A percentile compares a stretch with the other conserved stretches of the same genome.
Conservation (phyloP, 352 stramenopile species). For the Phytophthora rubi region DNA sequence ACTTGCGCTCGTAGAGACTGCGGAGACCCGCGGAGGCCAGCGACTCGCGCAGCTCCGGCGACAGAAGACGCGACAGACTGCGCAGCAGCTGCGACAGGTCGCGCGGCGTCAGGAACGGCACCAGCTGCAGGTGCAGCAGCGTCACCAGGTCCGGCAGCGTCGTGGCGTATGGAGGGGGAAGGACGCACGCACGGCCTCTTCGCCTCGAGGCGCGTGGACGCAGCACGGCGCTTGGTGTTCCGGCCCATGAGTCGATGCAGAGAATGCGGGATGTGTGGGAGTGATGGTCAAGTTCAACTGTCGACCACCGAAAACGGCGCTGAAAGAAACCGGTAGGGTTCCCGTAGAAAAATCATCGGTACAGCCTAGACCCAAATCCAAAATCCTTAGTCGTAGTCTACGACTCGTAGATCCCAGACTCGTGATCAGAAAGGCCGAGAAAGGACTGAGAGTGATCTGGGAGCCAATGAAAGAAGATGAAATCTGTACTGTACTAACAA, state of each 20-base stretch:
- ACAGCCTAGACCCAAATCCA: no score
- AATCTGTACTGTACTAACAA: no score
- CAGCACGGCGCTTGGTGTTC: constrained; percentile 11
- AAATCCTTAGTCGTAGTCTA: no score
- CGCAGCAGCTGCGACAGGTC: constrained; percentile 30
- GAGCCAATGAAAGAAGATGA: no score
- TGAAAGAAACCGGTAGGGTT: background rate
- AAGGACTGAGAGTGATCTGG: no score
- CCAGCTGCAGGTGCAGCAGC: constrained; percentile 32
- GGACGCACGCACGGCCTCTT: constrained; percentile 15
- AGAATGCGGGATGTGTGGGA: constrained; percentile 4
- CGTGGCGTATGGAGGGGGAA: background rate
- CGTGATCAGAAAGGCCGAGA: no score
- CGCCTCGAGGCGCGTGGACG: background rate
- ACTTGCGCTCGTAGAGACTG: constrained; percentile 16
- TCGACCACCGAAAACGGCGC: constrained; percentile 12
- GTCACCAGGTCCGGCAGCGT: constrained; percentile 28
- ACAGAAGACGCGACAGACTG: constrained; percentile 10
- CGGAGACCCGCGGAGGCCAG: constrained; percentile 24
- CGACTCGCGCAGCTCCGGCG: constrained; percentile 12
- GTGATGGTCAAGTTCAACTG: constrained; percentile 37
- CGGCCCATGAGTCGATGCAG: background rate
- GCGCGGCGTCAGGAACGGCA: constrained; percentile 31
- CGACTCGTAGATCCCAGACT: no score
- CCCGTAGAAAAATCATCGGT: no score